Conservation (phyloP, 2,329 filamentous ascomycete species). For the Daldinia eschscholtzii region DNA sequence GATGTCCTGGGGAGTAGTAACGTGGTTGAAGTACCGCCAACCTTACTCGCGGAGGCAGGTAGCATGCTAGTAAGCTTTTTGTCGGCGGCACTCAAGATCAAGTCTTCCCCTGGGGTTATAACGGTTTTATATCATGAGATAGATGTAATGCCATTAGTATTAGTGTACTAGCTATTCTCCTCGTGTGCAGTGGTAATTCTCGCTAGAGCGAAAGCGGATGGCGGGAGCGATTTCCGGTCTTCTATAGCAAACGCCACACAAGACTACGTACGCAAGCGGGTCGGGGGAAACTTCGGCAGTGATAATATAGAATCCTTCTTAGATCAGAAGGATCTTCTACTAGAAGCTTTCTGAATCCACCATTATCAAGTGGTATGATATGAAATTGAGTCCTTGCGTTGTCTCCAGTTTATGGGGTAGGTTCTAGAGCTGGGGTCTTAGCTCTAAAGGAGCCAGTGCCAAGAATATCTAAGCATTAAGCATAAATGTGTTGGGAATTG, state of each 20-base stretch:
- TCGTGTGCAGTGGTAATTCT: background rate
- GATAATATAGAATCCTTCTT: background rate
- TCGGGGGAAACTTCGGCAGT: background rate
- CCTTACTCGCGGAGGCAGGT: conserved; percentile 1
- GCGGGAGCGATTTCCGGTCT: conserved; percentile 3
- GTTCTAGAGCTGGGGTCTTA: background rate
- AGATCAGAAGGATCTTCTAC: background rate
- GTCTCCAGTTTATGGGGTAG: background rate
- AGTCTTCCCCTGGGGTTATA: background rate
- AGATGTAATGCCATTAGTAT: background rate
- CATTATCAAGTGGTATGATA: background rate
- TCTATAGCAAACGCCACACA: conserved; percentile 1
- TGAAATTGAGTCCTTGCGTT: background rate
- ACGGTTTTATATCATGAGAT: background rate
- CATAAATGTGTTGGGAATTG: background rate
- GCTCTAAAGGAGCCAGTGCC: background rate
- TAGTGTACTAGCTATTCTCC: background rate
- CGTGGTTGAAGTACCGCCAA: too few relatives aligned
- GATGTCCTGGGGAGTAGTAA: background rate
- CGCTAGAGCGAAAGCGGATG: background rate
- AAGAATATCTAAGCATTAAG: background rate
- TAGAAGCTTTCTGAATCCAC: background rate
- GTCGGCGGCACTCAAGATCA: background rate
- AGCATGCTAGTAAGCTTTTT: background rate
- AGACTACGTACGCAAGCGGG: conserved; percentile 3